A percentile compares a stretch with the other conserved stretches of the same genome.
Evolutionary conservation across 2,329 filamentous ascomycete genomes (phyloP).

Genomic region (Sclerotinia trifoliorum): DNA sequence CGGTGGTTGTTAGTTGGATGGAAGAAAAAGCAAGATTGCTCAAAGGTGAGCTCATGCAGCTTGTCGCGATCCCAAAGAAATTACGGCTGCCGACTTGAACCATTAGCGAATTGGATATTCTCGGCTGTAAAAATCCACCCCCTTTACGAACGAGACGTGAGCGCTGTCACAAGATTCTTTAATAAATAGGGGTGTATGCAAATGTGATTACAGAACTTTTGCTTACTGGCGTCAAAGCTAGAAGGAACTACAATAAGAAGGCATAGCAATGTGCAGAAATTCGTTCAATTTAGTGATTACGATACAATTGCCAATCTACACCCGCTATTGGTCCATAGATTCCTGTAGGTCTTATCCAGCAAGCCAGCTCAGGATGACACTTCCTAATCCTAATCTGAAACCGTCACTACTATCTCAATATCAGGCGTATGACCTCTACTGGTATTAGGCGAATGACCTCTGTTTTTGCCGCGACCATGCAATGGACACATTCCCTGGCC

Average conservation of each 20-base stretch:
- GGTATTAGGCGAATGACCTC: not conserved
- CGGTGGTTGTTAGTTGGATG: not conserved
- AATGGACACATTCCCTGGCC: conserved; percentile 44
- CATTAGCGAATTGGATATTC: conserved; percentile 37
- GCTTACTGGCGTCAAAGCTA: not conserved
- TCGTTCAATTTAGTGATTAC: not conserved
- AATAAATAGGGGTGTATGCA: not conserved
- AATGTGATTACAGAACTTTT: no score
- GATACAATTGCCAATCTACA: not conserved
- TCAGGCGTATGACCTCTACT: conserved; percentile 25
- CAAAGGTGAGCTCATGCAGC: conserved; percentile 18
- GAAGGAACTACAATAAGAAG: not conserved
- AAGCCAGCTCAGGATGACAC: not conserved
- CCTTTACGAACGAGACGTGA: not conserved
- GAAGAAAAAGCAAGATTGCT: conserved; percentile 1
- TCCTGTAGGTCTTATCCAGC: not conserved
- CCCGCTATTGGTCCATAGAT: no score
- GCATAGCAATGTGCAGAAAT: not conserved
- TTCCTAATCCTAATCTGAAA: not conserved
- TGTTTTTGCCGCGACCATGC: conserved; percentile 41
- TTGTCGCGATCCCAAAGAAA: conserved; percentile 22
- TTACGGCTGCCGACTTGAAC: conserved; percentile 21
- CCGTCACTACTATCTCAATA: conserved; percentile 18
- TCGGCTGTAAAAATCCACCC: conserved; percentile 23
- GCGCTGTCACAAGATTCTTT: not conserved